Base-by-base conservation (phyloP, 257 asterid genomes). In the Apocynum venetum region DNA sequence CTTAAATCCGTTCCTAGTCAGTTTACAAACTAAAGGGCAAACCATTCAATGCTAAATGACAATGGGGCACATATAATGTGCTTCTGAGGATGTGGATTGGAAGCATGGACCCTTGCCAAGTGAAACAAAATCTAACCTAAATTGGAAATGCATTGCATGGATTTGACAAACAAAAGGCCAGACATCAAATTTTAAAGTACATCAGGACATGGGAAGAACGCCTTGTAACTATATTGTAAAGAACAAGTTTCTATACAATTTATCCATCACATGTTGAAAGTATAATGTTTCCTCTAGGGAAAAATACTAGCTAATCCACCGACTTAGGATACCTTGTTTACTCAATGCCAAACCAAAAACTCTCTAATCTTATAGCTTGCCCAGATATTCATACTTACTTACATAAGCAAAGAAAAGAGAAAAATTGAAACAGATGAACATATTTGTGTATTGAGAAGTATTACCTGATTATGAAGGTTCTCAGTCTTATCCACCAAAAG, bases 401-500 rank as follows among this genome's bases (percentile, higher is more conserved):
- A 25, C 31, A 0, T 25, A 1, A 64, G 70, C n/a, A 64, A 64
- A 38, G 47, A 64, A 64, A 64, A 64, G 70, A 64, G 46, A 64
- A 36, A 35, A 36, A 40, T n/a, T 64, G 20, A 64, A 36, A 64
- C 46, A 36, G 44, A 64, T 35, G 15, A 64, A 38, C 20, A 4
- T 31, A 64, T 64, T 36, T 64, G 9, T 13, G 44, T 0, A 3
- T 13, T 0, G 12, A 14, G 25, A 38, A 14, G 8, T 5, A 66
- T 55, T 52, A 85, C 97, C 96, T 93, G 97, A n/a, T 88, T 76
- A 78, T 89, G 98, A 82, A 93, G 94, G 80, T 88, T 91, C 86
- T 93, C 97, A 46, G 96, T 93, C 85, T 93, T 93, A 83, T 93
- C 98, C 88, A 93, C 97, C 78, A 91, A 86, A 86, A 93, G 86